Base-by-base conservation (phyloP, 441 rosid species). In the Euphorbia corollata region DNA sequence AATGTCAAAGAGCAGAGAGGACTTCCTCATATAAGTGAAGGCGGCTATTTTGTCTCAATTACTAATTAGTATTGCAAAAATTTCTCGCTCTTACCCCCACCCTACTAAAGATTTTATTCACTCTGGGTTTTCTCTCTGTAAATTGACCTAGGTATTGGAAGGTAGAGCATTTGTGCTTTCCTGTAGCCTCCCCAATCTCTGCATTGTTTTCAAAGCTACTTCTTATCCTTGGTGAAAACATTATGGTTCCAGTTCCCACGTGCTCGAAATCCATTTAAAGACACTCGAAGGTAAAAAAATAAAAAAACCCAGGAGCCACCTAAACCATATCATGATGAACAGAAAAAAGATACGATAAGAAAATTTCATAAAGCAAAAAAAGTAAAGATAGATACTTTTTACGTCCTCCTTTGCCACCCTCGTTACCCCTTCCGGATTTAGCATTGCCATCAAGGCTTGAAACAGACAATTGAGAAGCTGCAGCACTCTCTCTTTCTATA, bases 341-440 rank as follows among this genome's bases (percentile, higher is more conserved):
- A 41, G 4, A 59, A 6, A 39, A 23, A 55, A 15, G 59, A 32
- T 9, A 55, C 34, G 11, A 55, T 45, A 6, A 54, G 57, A 63
- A 69, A 64, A 71, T 36, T 30, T 5, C 65, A 67, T 54, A 16
- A 70, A 78, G 43, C 39, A 73, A 61, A 53, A 75, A 1, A 36
- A 66, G 63, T 73, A 77, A 64, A 67, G 74, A 58, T 45, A 45
- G 69, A 30, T 87, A 91, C 98, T 89, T 94, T 81, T 88, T 94
- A 60, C 97, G 97, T 59, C 98, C 97, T 69, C 97, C 94, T 86
- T 97, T 78, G 61, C 97, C 89, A 69, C 90, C 71, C 77, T 90
- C 97, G 71, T 80, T 63, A n/a, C 81, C 70, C 81, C 84, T 91
- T 81, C 90, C 92, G 18, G 85, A 77, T 84, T 84, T 88, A 20